These are phyloP conservation scores for Magnaporthiopsis poae DNA, from an alignment of 2,329 filamentous ascomycete genomes.

Conservation along the genomic window DNA sequence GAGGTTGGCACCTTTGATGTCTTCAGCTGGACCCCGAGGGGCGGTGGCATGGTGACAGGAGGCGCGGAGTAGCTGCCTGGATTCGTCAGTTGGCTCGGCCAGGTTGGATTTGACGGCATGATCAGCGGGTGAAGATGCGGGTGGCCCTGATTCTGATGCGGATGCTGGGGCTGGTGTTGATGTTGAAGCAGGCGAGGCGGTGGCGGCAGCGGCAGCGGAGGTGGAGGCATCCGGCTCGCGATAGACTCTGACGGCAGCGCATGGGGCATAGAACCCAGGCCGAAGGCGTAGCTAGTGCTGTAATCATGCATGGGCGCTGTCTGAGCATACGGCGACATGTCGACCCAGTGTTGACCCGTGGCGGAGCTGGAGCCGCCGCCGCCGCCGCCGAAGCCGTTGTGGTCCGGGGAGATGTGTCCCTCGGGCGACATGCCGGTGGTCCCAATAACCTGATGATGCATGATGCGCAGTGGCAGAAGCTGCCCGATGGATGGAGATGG, in stretches of 20 bases:
- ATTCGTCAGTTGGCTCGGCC: conserved; percentile 75
- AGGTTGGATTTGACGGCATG: conserved; percentile 56
- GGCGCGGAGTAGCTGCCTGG: conserved; percentile 55
- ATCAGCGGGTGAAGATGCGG: conserved; percentile 58
- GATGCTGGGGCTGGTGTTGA: conserved; percentile 32
- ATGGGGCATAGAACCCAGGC: conserved; percentile 37
- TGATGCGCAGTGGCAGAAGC: conserved; percentile 17
- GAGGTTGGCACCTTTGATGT: conserved; percentile 34
- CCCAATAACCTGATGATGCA: conserved; percentile 37
- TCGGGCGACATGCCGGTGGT: conserved; percentile 38
- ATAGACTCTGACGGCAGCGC: conserved; percentile 41
- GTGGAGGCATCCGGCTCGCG: conserved; percentile 41
- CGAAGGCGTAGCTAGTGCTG: conserved; percentile 48
- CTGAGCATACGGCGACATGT: conserved; percentile 54
- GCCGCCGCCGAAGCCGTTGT: conserved; percentile 21
- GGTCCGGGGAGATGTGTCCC: conserved; percentile 35
- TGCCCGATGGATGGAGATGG: too few species aligned
- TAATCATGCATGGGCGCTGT: conserved; percentile 60
- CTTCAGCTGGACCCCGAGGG: conserved; percentile 38
- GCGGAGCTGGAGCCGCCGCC: background rate
- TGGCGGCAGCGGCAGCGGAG: conserved; percentile 49
- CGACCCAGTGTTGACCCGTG: conserved; percentile 36
- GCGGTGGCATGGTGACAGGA: conserved; percentile 48
- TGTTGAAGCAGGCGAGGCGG: conserved; percentile 29
- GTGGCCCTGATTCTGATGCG: conserved; percentile 22